These are phyloP conservation scores for Saitozyma sp. DNA, from an alignment of 768 basidiomycete species.

Conservation along the genomic window DNA sequence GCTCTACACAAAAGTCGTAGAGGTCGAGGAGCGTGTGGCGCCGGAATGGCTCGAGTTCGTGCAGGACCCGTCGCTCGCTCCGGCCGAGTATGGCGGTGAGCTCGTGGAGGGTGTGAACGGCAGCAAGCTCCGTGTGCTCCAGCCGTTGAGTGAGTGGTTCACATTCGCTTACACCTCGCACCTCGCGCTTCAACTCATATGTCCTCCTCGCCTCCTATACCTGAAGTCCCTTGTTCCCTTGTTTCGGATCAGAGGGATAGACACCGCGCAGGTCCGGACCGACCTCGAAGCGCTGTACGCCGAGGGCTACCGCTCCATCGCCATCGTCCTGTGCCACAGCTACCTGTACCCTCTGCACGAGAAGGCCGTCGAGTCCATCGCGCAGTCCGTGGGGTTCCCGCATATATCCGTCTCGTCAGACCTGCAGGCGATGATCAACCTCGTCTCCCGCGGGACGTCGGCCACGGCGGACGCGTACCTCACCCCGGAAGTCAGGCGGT, in stretches of 20 bases:
- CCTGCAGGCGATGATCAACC: constrained; percentile 55
- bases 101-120: constrained; percentile 78
- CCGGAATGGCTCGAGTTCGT: constrained; percentile 65
- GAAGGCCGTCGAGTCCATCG: constrained; percentile 66
- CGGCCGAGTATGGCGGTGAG: constrained; percentile 49
- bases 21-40: constrained; percentile 82
- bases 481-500: constrained; percentile 77
- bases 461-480: constrained; percentile 93
- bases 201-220: too few relatives aligned
- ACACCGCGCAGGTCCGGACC: constrained; percentile 58
- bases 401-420: constrained; percentile 79
- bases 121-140: constrained; percentile 54
- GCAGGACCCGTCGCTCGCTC: constrained; percentile 85
- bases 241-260: constrained; percentile 76
- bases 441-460: constrained; percentile 87
- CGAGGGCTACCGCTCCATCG: constrained; percentile 65
- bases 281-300: constrained; percentile 73
- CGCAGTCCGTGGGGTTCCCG: constrained; percentile 73
- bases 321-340: constrained; percentile 20
- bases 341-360: constrained; percentile 80
- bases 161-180: constrained; percentile 27
- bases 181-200: too few relatives aligned
- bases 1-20: constrained; percentile 69
- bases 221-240: constrained; percentile 72
- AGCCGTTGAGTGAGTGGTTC: constrained; percentile 81